These are phyloP conservation scores for Pichia insulana DNA, from an alignment of 805 yeast genomes.

Conservation along the genomic window DNA sequence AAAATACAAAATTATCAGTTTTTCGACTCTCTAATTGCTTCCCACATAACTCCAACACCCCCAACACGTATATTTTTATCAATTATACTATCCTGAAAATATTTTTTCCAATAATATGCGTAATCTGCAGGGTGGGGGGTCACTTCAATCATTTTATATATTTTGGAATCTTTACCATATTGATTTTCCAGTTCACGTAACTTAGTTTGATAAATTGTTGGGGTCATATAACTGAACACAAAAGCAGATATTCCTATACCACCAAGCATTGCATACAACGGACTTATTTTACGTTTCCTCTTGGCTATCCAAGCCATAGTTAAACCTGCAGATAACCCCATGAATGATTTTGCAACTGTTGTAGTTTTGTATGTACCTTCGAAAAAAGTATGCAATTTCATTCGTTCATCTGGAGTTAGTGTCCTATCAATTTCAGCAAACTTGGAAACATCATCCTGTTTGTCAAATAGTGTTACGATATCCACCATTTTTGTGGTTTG, in stretches of 20 bases:
- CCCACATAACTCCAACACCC: slow-evolving; percentile 33
- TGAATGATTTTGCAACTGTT: slow-evolving; percentile 29
- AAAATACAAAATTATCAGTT: no score
- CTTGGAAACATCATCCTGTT: slow-evolving; percentile 27
- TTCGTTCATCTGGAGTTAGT: slow-evolving; percentile 34
- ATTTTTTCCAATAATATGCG: slow-evolving; percentile 34
- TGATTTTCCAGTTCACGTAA: slow-evolving; percentile 22
- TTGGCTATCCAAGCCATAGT: slow-evolving; percentile 33
- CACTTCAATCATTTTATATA: slow-evolving; percentile 14
- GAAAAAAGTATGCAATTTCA: slow-evolving; percentile 32
- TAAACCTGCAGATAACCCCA: slow-evolving; percentile 33
- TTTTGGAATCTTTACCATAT: slow-evolving; percentile 18
- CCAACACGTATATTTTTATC: slow-evolving; percentile 43
- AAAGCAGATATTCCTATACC: slow-evolving; percentile 34
- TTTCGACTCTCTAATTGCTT: not conserved
- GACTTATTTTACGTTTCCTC: slow-evolving; percentile 30
- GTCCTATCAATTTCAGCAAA: not conserved
- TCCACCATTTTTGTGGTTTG: slow-evolving; percentile 21
- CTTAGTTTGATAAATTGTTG: slow-evolving; percentile 26
- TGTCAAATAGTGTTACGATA: slow-evolving; percentile 32
- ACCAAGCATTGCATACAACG: slow-evolving; percentile 31
- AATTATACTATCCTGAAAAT: slow-evolving; percentile 40
- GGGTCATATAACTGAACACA: slow-evolving; percentile 24
- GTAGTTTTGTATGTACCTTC: slow-evolving; percentile 28
- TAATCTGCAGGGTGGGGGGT: slow-evolving; percentile 20